phyloP scores from a whole-genome alignment of 768 basidiomycete species.

The Wakefieldia striispora region DNA sequence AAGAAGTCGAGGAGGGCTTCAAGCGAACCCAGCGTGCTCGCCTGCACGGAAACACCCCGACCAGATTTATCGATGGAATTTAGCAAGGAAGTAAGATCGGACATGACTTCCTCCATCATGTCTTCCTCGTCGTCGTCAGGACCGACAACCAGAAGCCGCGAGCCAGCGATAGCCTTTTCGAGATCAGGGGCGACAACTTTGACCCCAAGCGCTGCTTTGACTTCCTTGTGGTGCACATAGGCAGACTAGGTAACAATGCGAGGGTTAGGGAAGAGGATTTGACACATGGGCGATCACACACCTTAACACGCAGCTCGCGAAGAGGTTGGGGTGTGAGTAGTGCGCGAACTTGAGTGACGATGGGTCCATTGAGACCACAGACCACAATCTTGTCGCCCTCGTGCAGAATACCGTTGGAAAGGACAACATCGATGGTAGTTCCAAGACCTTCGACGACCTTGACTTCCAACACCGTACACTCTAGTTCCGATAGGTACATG shows the following conservation, averaged over 20 bases:
- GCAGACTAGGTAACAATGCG: conserved; percentile 55
- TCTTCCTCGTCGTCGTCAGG: conserved; percentile 98
- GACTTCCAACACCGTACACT: conserved; percentile 98
- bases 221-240: conserved; percentile 96
- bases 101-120: conserved; percentile 93
- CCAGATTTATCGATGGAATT: conserved; percentile 93
- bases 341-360: conserved; percentile 92
- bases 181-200: conserved; percentile 94
- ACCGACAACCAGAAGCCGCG: conserved; percentile 85
- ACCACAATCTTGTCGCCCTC: conserved; percentile 95
- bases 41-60: conserved; percentile 96
- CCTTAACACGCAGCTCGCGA: conserved; percentile 95
- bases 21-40: conserved; percentile 93
- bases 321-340: conserved; percentile 94
- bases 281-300: conserved; percentile 27
- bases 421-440: conserved; percentile 94
- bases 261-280: conserved; percentile 1
- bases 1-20: conserved; percentile 97
- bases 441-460: conserved; percentile 98
- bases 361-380: conserved; percentile 96
- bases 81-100: conserved; percentile 84
- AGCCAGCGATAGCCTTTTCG: conserved; percentile 97
- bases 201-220: conserved; percentile 95
- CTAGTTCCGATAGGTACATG: conserved; percentile 97
- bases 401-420: conserved; percentile 88